These are phyloP conservation scores for Schizopora paradoxa DNA, from an alignment of 1,284 basidiomycete species.

Conservation along the genomic window DNA sequence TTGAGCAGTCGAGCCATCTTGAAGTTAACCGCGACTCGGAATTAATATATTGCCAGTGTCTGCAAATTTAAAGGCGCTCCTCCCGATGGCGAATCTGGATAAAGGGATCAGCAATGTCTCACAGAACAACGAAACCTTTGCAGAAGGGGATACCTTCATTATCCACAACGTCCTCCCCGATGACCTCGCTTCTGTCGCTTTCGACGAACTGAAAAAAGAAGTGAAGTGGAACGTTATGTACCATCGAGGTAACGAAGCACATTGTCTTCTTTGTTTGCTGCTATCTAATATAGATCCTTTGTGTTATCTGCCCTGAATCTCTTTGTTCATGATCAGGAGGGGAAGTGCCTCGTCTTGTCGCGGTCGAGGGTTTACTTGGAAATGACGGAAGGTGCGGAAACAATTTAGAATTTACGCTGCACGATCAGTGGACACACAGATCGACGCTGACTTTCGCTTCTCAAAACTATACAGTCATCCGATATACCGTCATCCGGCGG, in stretches of 20 bases:
- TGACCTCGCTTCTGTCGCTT: conserved; percentile 47
- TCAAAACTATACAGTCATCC: conserved; percentile 45
- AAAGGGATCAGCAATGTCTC: too few species aligned
- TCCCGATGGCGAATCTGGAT: too few species aligned
- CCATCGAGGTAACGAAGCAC: conserved; percentile 52
- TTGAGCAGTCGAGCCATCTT: too few species aligned
- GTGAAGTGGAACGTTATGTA: conserved; percentile 68
- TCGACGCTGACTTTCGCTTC: not conserved
- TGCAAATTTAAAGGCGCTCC: too few species aligned
- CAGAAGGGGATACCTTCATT: conserved; percentile 61
- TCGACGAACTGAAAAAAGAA: conserved; percentile 51
- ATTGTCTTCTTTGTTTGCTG: not conserved
- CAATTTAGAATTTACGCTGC: conserved; percentile 11
- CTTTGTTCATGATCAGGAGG: conserved; percentile 42
- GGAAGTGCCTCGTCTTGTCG: conserved; percentile 69
- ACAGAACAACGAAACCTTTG: too few species aligned
- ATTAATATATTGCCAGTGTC: too few species aligned
- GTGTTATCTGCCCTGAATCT: not conserved
- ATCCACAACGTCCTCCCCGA: conserved; percentile 48
- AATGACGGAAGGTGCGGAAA: conserved; percentile 52
- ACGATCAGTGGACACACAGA: conserved; percentile 5
- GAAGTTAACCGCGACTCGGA: too few species aligned
- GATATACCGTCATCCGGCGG: conserved; percentile 72
- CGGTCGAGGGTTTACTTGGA: conserved; percentile 58
- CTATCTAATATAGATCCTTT: not conserved